phyloP scores from a whole-genome alignment of 176 grass and related monocot genomes.

The Zea mays region DNA sequence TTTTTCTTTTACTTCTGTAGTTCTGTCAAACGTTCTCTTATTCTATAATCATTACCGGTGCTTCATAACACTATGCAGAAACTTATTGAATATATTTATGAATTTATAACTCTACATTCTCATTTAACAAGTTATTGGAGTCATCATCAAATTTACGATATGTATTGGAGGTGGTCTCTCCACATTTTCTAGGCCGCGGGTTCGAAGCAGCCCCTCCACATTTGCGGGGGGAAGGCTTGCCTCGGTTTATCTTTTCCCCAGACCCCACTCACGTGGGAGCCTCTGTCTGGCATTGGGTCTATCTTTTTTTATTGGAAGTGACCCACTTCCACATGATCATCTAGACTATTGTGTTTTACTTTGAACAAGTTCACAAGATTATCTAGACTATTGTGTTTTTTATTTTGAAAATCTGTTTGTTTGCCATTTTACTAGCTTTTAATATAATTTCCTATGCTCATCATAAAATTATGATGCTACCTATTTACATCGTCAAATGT shows the following conservation, averaged over 20 bases:
- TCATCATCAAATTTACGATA: background rate
- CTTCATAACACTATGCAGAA: background rate
- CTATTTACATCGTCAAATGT: background rate
- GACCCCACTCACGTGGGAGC: no score
- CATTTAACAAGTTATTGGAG: background rate
- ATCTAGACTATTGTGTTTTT: background rate
- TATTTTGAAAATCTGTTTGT: slow-evolving; percentile 3
- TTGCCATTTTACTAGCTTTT: background rate
- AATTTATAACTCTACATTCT: slow-evolving; percentile 5
- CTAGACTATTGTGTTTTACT: background rate
- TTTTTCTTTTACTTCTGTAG: background rate
- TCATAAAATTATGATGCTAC: background rate
- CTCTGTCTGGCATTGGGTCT: no score
- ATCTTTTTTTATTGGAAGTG: background rate
- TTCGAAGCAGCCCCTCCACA: no score
- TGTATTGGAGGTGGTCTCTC: background rate
- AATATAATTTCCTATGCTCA: background rate
- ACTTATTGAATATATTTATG: background rate
- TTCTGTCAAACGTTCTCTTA: background rate
- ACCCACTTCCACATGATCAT: background rate
- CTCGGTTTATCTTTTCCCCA: no score
- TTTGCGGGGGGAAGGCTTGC: no score
- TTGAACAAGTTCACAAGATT: background rate
- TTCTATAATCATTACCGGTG: background rate
- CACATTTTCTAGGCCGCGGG: no score